phyloP scores from a whole-genome alignment of 768 basidiomycete species.

The Suillus alpinus region DNA sequence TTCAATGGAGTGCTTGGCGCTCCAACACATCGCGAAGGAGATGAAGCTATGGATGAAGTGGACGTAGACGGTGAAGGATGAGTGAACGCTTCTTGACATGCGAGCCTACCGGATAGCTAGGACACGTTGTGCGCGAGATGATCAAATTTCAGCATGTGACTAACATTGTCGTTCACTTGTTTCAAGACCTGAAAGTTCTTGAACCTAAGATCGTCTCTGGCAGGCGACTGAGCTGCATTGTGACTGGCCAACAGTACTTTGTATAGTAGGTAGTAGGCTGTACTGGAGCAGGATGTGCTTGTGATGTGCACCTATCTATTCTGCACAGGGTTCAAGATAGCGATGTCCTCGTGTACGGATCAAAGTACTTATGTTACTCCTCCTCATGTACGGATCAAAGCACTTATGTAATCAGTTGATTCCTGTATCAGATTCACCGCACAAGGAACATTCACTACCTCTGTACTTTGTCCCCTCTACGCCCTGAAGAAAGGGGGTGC shows the following conservation, averaged over 20 bases:
- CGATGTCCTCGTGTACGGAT: constrained; percentile 62
- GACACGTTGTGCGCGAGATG: constrained; percentile 48
- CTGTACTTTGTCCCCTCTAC: constrained; percentile 87
- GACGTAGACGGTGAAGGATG: constrained; percentile 90
- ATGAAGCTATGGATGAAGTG: constrained; percentile 86
- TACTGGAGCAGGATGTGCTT: no score
- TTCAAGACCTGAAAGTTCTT: constrained; percentile 95
- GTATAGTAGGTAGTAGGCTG: no score
- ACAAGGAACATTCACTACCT: constrained; percentile 94
- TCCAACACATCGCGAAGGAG: constrained; percentile 82
- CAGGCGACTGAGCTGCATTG: constrained; percentile 47
- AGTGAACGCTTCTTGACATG: constrained; percentile 57
- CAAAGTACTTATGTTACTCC: no score
- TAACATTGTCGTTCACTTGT: constrained; percentile 97
- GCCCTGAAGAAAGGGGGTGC: constrained; percentile 82
- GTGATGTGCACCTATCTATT: constrained; percentile 30
- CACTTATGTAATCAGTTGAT: constrained; percentile 99
- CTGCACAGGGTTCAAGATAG: constrained; percentile 27
- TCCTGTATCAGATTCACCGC: constrained; percentile 91
- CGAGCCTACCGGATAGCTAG: constrained; percentile 40
- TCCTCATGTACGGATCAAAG: constrained; percentile 87
- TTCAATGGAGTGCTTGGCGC: constrained; percentile 65
- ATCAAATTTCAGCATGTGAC: constrained; percentile 90
- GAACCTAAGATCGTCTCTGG: constrained; percentile 93
- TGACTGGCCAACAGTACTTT: constrained; percentile 37